Conservation (phyloP, 2,329 filamentous ascomycete genomes). For the Verticillium nubilum region DNA sequence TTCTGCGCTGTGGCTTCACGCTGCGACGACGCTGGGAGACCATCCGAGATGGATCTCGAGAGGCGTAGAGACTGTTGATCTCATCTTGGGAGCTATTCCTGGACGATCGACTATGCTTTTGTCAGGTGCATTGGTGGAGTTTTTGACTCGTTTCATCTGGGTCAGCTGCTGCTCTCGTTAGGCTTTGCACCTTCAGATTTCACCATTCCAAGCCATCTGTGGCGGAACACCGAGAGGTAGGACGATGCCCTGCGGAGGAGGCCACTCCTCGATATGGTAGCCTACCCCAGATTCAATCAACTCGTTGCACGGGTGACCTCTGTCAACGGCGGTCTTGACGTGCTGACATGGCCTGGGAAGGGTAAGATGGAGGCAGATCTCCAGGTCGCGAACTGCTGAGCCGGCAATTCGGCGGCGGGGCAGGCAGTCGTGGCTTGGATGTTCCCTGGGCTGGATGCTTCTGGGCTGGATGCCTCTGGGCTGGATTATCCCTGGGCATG, state of each 20-base stretch:
- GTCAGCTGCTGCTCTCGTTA: neutral
- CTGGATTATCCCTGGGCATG: no score
- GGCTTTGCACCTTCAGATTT: neutral
- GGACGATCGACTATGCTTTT: no score
- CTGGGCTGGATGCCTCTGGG: no score
- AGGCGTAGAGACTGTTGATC: neutral
- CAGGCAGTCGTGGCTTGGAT: neutral
- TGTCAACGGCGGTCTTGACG: neutral
- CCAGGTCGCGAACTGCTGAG: neutral
- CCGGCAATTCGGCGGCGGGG: neutral
- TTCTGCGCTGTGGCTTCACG: neutral
- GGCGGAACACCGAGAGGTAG: neutral
- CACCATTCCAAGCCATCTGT: neutral
- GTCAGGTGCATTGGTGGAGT: neutral
- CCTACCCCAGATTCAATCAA: neutral
- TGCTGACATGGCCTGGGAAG: neutral
- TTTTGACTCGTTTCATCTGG: neutral
- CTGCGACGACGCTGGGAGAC: neutral
- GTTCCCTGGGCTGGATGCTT: neutral
- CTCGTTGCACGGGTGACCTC: neutral
- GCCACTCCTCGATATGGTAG: neutral
- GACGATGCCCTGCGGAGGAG: neutral
- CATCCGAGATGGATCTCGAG: neutral
- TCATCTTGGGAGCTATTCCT: neutral
- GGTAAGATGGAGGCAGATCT: neutral